Evolutionary conservation across 2,329 filamentous ascomycete species (phyloP).

Genomic region (Lecanicillium sp.): DNA sequence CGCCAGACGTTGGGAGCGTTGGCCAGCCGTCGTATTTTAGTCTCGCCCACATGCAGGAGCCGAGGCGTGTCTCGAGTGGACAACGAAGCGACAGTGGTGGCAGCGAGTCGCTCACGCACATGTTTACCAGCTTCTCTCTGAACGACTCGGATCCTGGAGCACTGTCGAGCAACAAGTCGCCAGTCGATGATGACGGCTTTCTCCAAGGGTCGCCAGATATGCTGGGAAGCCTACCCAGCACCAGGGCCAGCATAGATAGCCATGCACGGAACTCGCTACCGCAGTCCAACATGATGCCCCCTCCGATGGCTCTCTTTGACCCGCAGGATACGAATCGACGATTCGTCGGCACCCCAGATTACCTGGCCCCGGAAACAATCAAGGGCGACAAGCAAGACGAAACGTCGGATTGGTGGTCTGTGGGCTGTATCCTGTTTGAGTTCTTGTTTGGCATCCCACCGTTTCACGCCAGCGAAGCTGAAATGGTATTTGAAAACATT

Average conservation of each 20-base stretch:
- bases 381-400: conserved; percentile 93
- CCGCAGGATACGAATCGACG: conserved; percentile 87
- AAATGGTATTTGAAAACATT: conserved; percentile 96
- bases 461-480: conserved; percentile 83
- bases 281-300: conserved; percentile 68
- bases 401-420: conserved; percentile 98
- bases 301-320: conserved; percentile 91
- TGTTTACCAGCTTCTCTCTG: conserved; percentile 74
- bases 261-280: conserved; percentile 23
- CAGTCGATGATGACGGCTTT: conserved; percentile 70
- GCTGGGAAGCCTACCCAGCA: conserved; percentile 32
- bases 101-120: conserved; percentile 74
- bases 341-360: conserved; percentile 96
- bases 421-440: conserved; percentile 97
- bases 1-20: conserved; percentile 58
- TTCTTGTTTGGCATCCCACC: conserved; percentile 90
- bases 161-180: conserved; percentile 42
- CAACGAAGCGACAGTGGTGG: conserved; percentile 88
- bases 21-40: conserved; percentile 91
- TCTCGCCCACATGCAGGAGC: conserved; percentile 54
- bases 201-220: conserved; percentile 72
- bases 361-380: conserved; percentile 93
- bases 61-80: conserved; percentile 60
- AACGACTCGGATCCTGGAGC: conserved; percentile 47
- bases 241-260: conserved; percentile 24